These are phyloP conservation scores for Gossypium arboreum DNA, from an alignment of 345 rosid genomes.

Conservation along the genomic window DNA sequence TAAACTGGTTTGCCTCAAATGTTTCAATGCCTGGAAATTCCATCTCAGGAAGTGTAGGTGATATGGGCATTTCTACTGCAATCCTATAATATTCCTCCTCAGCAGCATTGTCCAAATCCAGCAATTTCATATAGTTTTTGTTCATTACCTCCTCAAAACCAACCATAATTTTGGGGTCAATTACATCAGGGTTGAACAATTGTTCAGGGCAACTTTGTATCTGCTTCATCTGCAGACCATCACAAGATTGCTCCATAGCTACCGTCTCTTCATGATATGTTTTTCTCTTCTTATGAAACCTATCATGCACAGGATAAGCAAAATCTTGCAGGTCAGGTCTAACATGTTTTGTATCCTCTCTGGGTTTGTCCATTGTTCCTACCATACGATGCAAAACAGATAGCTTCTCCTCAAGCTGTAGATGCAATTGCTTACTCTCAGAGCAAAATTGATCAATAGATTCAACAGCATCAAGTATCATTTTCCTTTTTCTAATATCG, in stretches of 20 bases:
- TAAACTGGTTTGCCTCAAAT: slow-evolving; percentile 18
- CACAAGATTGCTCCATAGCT: slow-evolving; percentile 18
- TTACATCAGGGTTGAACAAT: slow-evolving; percentile 22
- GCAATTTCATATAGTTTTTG: slow-evolving; percentile 64
- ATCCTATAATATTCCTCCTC: slow-evolving; percentile 62
- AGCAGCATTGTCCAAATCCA: slow-evolving; percentile 59
- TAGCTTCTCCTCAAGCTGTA: slow-evolving; percentile 46
- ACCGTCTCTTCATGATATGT: slow-evolving; percentile 31
- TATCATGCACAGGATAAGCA: slow-evolving; percentile 28
- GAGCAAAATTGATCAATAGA: slow-evolving; percentile 33
- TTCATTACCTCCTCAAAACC: slow-evolving; percentile 30
- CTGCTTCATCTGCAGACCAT: slow-evolving; percentile 17
- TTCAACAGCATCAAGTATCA: slow-evolving; percentile 41
- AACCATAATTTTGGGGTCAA: slow-evolving; percentile 22
- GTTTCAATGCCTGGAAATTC: slow-evolving; percentile 30
- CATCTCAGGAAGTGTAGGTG: slow-evolving; percentile 76
- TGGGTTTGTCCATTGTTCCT: slow-evolving; percentile 20
- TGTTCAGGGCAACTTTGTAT: slow-evolving; percentile 9
- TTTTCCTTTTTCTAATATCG: slow-evolving; percentile 41
- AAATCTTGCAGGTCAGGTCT: slow-evolving; percentile 30
- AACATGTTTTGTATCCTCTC: slow-evolving; percentile 23
- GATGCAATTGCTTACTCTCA: slow-evolving; percentile 44
- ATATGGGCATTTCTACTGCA: slow-evolving; percentile 62
- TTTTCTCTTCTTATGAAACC: slow-evolving; percentile 42
- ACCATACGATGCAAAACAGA: slow-evolving; percentile 35